A percentile compares a stretch with the other conserved stretches of the same genome.
Evolutionary conservation across 768 basidiomycete species (phyloP).

Genomic region (Lactifluus echinatus): DNA sequence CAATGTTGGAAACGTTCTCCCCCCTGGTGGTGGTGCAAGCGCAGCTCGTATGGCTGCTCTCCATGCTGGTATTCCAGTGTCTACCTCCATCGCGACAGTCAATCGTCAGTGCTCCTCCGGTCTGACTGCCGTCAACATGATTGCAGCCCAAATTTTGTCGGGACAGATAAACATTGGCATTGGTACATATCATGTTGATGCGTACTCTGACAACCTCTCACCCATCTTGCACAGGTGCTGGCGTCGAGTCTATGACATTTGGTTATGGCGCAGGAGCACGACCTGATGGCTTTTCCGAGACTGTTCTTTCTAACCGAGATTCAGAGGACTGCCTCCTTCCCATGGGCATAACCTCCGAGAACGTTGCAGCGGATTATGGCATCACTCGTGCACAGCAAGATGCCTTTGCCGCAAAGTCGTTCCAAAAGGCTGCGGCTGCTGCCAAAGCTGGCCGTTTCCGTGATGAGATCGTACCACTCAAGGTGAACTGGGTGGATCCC

Average conservation of each 20-base stretch:
- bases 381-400: conserved; percentile 76
- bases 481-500: conserved; percentile 57
- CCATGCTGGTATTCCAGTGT: conserved; percentile 75
- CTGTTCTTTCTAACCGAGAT: conserved; percentile 54
- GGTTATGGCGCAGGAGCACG: conserved; percentile 55
- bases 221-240: conserved; percentile 45
- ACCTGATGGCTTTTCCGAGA: conserved; percentile 53
- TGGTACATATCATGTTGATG: conserved; percentile 40
- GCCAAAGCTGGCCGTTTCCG: conserved; percentile 76
- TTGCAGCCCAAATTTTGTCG: conserved; percentile 68
- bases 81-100: conserved; percentile 67
- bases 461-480: conserved; percentile 77
- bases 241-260: conserved; percentile 85
- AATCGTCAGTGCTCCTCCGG: conserved; percentile 91
- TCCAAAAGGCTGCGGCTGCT: conserved; percentile 75
- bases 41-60: conserved; percentile 83
- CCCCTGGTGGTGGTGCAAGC: conserved; percentile 73
- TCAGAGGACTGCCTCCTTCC: conserved; percentile 77
- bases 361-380: conserved; percentile 70
- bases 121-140: conserved; percentile 70
- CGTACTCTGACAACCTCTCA: neutral
- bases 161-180: conserved; percentile 89
- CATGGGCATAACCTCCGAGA: conserved; percentile 95
- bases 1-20: conserved; percentile 81
- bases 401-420: conserved; percentile 74